These are phyloP conservation scores for Hydnum rufescens DNA, from an alignment of 768 basidiomycete genomes.

Conservation along the genomic window DNA sequence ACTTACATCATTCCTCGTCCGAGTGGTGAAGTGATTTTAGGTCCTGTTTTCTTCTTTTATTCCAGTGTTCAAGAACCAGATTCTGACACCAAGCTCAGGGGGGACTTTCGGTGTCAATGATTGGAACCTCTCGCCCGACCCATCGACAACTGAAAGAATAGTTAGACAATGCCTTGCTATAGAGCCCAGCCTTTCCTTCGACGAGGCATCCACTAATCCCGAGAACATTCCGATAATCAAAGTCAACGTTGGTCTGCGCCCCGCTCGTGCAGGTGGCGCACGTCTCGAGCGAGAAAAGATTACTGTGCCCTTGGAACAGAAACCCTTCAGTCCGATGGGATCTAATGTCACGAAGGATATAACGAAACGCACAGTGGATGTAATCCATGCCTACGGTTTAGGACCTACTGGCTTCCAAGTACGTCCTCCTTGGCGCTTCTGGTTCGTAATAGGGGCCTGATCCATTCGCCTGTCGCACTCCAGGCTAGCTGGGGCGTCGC, in stretches of 20 bases:
- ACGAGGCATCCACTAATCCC: background rate
- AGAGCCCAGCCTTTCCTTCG: background rate
- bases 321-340: slow-evolving; percentile 10
- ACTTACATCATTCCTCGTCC: slow-evolving; percentile 49
- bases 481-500: slow-evolving; percentile 25
- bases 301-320: slow-evolving; percentile 18
- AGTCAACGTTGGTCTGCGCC: slow-evolving; percentile 40
- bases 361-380: slow-evolving; percentile 13
- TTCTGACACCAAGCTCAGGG: slow-evolving; percentile 26
- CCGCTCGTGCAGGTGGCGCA: slow-evolving; percentile 34
- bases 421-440: slow-evolving; percentile 1
- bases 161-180: background rate
- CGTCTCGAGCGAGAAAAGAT: slow-evolving; percentile 32
- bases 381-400: slow-evolving; percentile 43
- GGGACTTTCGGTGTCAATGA: slow-evolving; percentile 33
- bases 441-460: slow-evolving; percentile 16
- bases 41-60: background rate
- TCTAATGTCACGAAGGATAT: slow-evolving; percentile 12
- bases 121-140: slow-evolving; percentile 31
- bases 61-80: background rate
- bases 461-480: slow-evolving; percentile 20
- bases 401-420: slow-evolving; percentile 18
- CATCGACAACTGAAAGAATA: background rate
- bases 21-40: slow-evolving; percentile 16
- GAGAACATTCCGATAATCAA: slow-evolving; percentile 19